Base-by-base conservation (phyloP, 1,139 yeast genomes). In the Sugiyamaella xylanicola region DNA sequence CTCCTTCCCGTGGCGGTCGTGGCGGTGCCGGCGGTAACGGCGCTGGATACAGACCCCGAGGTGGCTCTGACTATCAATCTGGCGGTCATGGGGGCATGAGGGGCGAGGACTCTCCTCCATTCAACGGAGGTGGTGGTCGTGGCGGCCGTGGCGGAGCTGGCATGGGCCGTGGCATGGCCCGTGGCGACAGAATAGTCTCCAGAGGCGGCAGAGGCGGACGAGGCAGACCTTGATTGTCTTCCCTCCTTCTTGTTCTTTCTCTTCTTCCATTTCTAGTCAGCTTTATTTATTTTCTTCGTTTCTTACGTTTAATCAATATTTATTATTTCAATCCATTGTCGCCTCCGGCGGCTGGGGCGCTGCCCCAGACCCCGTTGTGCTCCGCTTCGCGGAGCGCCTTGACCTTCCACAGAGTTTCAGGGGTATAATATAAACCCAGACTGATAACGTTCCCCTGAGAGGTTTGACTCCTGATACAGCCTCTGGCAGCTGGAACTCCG, bases 131-230 rank as follows among this genome's bases (percentile, higher is more conserved):
- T 25, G 36, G 25, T 25, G 41, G 49, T 11, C 32, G 15, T 29
- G 47, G 37, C 11, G 37, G 37, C 4, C 37, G 21, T 43, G 47
- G 25, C n/a, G 32, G 35, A 13, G 3, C 5, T 22, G 47, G 47
- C 9, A 29, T 29, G 17, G 47, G 47, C 27, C 19, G 36, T 27
- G 47, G 20, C 16, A 32, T 32, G 37, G 37, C 15, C 4, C 37
- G 37, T n/a, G 37, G 37, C 15, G 37, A 15, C 9, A n/a, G 21
- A 39, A 13, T 19, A 13, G 40, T 8, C 7, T 8, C 17, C 21
- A 4, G 42, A 16, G 42, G 42, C 7, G 42, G 42, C 19, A 19
- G 42, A 15, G 42, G 42, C 3, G 42, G 42, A 16, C 42, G 42
- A 15, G 42, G 42, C 15, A 27, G 47, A 43, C 36, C 47, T 2